Conservation (phyloP, 23 red algal genomes). For the Gracilariopsis chorda region DNA sequence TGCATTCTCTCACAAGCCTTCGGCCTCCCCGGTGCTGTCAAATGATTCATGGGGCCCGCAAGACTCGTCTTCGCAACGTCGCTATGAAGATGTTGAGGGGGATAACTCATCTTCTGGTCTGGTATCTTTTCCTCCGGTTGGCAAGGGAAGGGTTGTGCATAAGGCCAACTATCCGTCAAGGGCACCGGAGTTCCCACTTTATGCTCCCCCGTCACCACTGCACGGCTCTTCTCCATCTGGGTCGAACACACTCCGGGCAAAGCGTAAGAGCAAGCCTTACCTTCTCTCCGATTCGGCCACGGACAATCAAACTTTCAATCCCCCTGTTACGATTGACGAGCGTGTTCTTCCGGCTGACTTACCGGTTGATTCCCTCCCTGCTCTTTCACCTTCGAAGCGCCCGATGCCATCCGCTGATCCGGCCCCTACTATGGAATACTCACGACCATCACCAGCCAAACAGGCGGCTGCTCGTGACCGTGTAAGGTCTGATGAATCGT, state of each 20-base stretch:
- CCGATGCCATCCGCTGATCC: background rate
- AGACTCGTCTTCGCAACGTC: slow-evolving; percentile 20
- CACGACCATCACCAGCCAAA: background rate
- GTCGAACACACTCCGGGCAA: background rate
- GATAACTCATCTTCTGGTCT: slow-evolving; percentile 37
- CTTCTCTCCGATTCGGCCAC: background rate
- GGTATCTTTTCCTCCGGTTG: slow-evolving; percentile 7
- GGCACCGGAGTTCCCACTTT: background rate
- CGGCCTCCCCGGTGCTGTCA: background rate
- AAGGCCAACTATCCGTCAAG: slow-evolving; percentile 18
- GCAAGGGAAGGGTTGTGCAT: slow-evolving; percentile 37
- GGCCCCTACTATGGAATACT: background rate
- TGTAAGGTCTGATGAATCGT: background rate
- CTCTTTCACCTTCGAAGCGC: background rate
- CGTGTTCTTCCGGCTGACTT: background rate
- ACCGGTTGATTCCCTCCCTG: background rate
- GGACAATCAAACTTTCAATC: background rate
- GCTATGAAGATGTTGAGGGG: slow-evolving; percentile 51
- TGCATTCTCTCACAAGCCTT: background rate
- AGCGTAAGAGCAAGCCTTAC: slow-evolving; percentile 60
- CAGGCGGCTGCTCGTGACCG: background rate
- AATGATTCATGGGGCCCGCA: slow-evolving; percentile 39
- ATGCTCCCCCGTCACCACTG: slow-evolving; percentile 2
- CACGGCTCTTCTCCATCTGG: background rate
- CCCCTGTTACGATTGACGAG: background rate